Evolutionary conservation across 2,329 filamentous ascomycete genomes (phyloP), one percentile per base, ranked within the genome.

Genomic region (Monosporascus cannonballus): DNA sequence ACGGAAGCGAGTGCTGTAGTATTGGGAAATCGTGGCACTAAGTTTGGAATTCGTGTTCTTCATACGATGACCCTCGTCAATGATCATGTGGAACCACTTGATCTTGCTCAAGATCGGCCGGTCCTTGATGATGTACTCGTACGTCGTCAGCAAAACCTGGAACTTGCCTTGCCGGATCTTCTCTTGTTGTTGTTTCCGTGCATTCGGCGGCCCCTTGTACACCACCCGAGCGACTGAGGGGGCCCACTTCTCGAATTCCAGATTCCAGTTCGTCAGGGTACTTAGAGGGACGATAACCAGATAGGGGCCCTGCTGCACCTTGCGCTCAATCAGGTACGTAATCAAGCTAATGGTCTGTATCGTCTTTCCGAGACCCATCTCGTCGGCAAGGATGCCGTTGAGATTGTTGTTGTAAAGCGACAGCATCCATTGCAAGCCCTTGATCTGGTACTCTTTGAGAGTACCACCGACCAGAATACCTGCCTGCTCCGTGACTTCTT

Each of bases 21-120:
- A 97, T 56, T 91, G 85, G 38, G 93, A 92, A 59, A 99, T 90
- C 4, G 94, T 97, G 60, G 86, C 90, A 71, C 90, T 96, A 62
- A 99, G 80, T 75, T 99, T 99, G 9, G 94, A 99, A 62, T 94
- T 87, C 30, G 90, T 81, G 72, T 99, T 99, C 82, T 99, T 99
- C 94, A 99, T 99, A 69, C 94, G 91, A 72, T 99, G 94, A 74
- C 94, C 94, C 77, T 99, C 94, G 65, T 99, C 94, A 60, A 99
- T 94, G 64, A 99, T 97, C 94, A 99, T 97, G 75, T 99, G 94
- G 64, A 96, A 87, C 94, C 94, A 99, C 74, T 97, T 97, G 74
- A 99, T 93, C 78, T 97, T 97, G 77, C 90, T 95, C 14, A 99
- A 76, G 61, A 99, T 80, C 0, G 93, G 93, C 37, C 94, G 85